These are phyloP conservation scores for Apiotrichum laibachii DNA, from an alignment of 1,284 basidiomycete species.

Conservation along the genomic window DNA sequence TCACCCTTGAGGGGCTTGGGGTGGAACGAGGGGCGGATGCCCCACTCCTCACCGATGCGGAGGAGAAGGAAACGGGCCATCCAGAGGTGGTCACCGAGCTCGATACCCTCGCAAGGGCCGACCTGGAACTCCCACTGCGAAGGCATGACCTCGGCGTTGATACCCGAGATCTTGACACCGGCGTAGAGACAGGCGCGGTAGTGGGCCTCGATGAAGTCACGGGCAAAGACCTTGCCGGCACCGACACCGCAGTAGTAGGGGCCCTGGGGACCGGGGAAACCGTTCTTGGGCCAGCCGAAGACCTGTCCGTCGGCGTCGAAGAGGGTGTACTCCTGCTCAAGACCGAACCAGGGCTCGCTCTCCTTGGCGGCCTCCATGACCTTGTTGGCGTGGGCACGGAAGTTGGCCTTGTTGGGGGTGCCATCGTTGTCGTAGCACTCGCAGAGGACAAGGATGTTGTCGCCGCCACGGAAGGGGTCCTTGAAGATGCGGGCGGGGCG, in stretches of 20 bases:
- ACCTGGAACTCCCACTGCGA: conserved; percentile 99
- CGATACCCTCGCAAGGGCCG: conserved; percentile 94
- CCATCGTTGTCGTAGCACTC: conserved; percentile 99
- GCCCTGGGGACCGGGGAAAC: conserved; percentile 99
- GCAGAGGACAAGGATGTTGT: conserved; percentile 95
- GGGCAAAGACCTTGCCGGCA: conserved; percentile 92
- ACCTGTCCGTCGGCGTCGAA: conserved; percentile 90
- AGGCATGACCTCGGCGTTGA: conserved; percentile 99
- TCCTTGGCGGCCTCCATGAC: conserved; percentile 86
- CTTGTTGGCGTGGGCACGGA: conserved; percentile 86
- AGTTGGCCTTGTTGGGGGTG: conserved; percentile 96
- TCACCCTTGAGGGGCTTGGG: conserved; percentile 96
- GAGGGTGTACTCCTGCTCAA: conserved; percentile 99
- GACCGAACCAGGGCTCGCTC: conserved; percentile 88
- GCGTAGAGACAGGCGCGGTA: conserved; percentile 89
- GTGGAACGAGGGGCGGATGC: conserved; percentile 91
- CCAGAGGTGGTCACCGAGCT: conserved; percentile 98
- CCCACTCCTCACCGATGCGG: conserved; percentile 97
- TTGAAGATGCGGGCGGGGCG: conserved; percentile 97
- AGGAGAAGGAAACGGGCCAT: conserved; percentile 91
- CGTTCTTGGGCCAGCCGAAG: conserved; percentile 95
- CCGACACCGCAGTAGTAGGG: conserved; percentile 99
- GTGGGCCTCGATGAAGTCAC: conserved; percentile 98
- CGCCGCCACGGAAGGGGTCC: conserved; percentile 97
- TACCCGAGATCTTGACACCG: conserved; percentile 97